Percentiles rank a stretch among this genome's conserved stretches.
These are phyloP conservation scores for Punctularia strigosozonata DNA, from an alignment of 768 basidiomycete species.

Conservation along the genomic window DNA sequence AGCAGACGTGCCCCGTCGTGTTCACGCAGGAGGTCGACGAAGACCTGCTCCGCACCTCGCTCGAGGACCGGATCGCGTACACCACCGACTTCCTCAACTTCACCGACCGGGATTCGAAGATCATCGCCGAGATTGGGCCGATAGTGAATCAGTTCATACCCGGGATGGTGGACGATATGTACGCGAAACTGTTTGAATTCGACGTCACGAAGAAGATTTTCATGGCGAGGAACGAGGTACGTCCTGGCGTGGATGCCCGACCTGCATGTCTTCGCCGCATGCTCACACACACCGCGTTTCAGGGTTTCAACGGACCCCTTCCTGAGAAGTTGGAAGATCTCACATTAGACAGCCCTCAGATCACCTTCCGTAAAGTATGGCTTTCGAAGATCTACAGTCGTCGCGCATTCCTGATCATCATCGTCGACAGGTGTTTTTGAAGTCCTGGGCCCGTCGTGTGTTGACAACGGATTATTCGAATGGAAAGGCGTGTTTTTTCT, in stretches of 20 bases:
- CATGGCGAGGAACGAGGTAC: constrained; percentile 19
- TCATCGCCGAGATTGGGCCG: constrained; percentile 27
- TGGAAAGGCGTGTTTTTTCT: too few species aligned
- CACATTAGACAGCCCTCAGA: constrained; percentile 29
- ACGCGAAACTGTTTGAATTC: constrained; percentile 33
- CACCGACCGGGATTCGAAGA: constrained; percentile 26
- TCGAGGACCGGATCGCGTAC: constrained; percentile 29
- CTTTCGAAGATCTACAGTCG: too few species aligned
- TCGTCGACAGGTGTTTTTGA: constrained; percentile 20
- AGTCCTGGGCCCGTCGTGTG: constrained; percentile 21
- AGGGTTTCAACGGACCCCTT: constrained; percentile 29
- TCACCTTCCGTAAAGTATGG: constrained; percentile 32
- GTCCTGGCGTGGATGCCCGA: too few species aligned
- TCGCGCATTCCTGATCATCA: constrained; percentile 16
- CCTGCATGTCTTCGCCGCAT: background rate
- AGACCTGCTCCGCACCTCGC: constrained; percentile 16
- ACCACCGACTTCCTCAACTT: constrained; percentile 34
- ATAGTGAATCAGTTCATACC: constrained; percentile 32
- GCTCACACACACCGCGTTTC: background rate
- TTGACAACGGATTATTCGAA: constrained; percentile 33
- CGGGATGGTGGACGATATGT: constrained; percentile 30
- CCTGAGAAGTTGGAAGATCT: constrained; percentile 28
- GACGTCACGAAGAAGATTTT: constrained; percentile 30
- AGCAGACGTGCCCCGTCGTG: background rate
- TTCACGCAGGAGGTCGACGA: constrained; percentile 3